Evolutionary conservation across 2,329 filamentous ascomycete species (phyloP), one percentile per base, ranked within the genome.

Genomic region (Aspergillus floridensis): DNA sequence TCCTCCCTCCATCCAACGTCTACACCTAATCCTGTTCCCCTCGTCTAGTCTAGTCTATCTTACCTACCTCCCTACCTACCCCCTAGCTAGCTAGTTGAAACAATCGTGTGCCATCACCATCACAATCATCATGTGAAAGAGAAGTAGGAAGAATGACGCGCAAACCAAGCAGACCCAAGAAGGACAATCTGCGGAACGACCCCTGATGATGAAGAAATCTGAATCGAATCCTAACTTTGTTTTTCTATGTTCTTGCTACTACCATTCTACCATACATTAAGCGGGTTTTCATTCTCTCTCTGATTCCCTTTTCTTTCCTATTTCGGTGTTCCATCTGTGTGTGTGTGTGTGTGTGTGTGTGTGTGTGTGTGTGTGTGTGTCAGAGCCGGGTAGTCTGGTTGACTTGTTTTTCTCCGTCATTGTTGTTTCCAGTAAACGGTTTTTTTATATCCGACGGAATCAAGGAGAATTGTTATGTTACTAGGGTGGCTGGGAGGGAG

Each of bases 1-100:
- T 77, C 21, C 68, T 77, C 3, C 68, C 71, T 31, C 71, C 70
- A 22, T 60, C 62, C 16, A 67, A 65, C 54, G 61, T 65, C 48
- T 70, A 68, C 57, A 56, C 63, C 26, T 70, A 59, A 66, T 59
- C 16, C 16, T 8, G 10, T 44, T 44, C 16, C 16, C 22, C 22
- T 22, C 22, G 22, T 22, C 22, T 22, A 22, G 22, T 22, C 14
- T 41, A 5, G n/a, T 19, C 16, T 19, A n/a, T 44, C 14, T 44
- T 19, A 44, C 16, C 38, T 44, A n/a, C 14, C 38, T 44, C 7
- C 14, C 38, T 19, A 5, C 14, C 35, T 41, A 14, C 1, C 38
- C 5, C 38, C 14, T 44, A 16, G 14, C 38, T 44, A 44, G 38
- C 38, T 44, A 44, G 14, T 44, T 44, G 38, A 44, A 44, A 12